These are phyloP conservation scores for Nephelium lappaceum DNA, from an alignment of 345 rosid genomes.

Conservation along the genomic window DNA sequence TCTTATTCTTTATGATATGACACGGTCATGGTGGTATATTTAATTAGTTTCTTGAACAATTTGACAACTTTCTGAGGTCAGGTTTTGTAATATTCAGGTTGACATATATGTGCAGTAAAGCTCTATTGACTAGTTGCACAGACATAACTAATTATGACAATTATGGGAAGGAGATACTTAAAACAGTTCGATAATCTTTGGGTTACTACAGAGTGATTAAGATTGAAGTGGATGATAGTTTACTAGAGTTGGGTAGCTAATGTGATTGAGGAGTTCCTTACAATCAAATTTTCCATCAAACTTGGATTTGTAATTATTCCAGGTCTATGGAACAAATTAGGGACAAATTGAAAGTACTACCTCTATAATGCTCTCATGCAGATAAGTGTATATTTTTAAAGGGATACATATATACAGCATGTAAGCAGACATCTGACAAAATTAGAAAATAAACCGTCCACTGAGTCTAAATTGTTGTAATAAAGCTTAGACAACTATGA, in stretches of 20 bases:
- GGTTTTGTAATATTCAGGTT: neutral
- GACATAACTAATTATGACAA: neutral
- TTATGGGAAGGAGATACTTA: neutral
- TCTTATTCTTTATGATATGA: neutral
- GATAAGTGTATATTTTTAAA: neutral
- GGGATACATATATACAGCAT: neutral
- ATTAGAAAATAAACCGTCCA: neutral
- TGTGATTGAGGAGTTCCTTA: neutral
- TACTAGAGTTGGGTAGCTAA: conserved; percentile 1
- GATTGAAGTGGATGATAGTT: neutral
- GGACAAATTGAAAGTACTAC: neutral
- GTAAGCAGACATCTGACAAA: neutral
- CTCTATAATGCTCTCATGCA: neutral
- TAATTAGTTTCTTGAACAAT: conserved; percentile 1
- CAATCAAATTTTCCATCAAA: neutral
- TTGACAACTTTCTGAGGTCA: neutral
- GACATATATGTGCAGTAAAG: neutral
- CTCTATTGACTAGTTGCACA: neutral
- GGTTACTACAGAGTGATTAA: conserved; percentile 2
- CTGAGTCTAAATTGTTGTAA: conserved; percentile 10
- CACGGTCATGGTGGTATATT: neutral
- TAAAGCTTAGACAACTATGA: neutral
- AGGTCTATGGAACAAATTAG: neutral
- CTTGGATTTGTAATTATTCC: conserved; percentile 1
- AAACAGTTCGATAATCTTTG: neutral